These are phyloP conservation scores for Ascoidea rubescens DNA, from an alignment of 805 yeast species.

Conservation along the genomic window DNA sequence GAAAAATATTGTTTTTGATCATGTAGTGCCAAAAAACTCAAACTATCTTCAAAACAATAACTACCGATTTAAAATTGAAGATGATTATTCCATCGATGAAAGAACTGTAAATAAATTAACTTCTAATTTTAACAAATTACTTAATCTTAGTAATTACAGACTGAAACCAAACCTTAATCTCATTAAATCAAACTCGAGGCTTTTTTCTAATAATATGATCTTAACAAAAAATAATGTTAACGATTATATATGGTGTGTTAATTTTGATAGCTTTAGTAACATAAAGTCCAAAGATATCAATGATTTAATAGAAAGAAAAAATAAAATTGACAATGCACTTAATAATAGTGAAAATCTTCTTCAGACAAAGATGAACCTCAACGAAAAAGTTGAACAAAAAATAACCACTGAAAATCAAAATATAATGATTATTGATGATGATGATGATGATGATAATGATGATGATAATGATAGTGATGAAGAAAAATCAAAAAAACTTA, in stretches of 20 bases:
- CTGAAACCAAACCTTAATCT: no score
- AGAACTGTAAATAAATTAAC: background rate
- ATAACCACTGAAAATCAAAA: background rate
- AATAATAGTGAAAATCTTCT: background rate
- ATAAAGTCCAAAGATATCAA: background rate
- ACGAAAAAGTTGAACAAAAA: conserved; percentile 1
- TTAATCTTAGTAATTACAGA: background rate
- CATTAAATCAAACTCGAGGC: background rate
- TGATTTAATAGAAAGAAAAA: background rate
- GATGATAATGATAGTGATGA: conserved; percentile 4
- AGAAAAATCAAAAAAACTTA: background rate
- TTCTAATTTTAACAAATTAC: background rate
- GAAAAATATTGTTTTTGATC: background rate
- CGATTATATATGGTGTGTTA: background rate
- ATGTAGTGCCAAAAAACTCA: no score
- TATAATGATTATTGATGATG: background rate
- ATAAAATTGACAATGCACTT: background rate
- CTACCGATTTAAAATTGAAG: background rate
- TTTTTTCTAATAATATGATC: background rate
- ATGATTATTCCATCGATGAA: background rate
- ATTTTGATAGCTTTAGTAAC: background rate
- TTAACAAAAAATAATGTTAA: background rate
- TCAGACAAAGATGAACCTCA: background rate
- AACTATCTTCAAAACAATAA: no score
- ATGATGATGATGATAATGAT: conserved; percentile 1